Base-by-base conservation (phyloP, 2,329 filamentous ascomycete genomes). In the Pseudogymnoascus sp. region DNA sequence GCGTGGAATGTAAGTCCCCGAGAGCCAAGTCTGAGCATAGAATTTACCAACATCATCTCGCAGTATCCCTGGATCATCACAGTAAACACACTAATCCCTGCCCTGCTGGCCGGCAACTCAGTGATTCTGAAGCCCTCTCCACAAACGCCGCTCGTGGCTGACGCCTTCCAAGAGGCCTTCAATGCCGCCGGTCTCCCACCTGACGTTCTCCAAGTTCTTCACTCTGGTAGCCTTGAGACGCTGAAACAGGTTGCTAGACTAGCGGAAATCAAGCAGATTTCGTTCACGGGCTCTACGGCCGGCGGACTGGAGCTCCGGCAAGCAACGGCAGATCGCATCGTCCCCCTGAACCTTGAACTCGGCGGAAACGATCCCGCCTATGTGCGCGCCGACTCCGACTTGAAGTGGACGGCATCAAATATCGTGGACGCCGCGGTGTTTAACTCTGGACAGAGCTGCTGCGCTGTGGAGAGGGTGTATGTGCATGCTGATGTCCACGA, bases 1-100 rank as follows among this genome's bases (percentile, higher is more conserved):
- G 76, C 6, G 70, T 78, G 10, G 77, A 78, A 62, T 78, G 92
- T 95, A 77, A 78, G 91, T 82, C 64, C 62, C 59, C 16, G 41
- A 5, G 46, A 40, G 1, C 43, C 5, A 46, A 61, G 33, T 59
- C 50, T 61, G 19, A 43, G n/a, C 61, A 61, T 56, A 2, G 14
- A 8, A 31, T 60, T 38, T n/a, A 60, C n/a, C 26, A 31, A 37
- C 12, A 31, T 50, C 38, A 50, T 53, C 40, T 60, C 28, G 26
- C 16, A 22, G 91, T 98, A 98, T 73, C 93, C 93, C 24, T 98
- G 96, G 75, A 81, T 98, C 60, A 96, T 93, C 68, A 84, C 97
- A 31, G 85, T 97, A 72, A 98, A 98, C 80, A 88, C 88, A 72
- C 75, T 88, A 28, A 79, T 78, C 1, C 81, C 84, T 0, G 82